Evolutionary conservation across 2,329 filamentous ascomycete species (phyloP).

Genomic region (Arthrobotrys entomopaga): DNA sequence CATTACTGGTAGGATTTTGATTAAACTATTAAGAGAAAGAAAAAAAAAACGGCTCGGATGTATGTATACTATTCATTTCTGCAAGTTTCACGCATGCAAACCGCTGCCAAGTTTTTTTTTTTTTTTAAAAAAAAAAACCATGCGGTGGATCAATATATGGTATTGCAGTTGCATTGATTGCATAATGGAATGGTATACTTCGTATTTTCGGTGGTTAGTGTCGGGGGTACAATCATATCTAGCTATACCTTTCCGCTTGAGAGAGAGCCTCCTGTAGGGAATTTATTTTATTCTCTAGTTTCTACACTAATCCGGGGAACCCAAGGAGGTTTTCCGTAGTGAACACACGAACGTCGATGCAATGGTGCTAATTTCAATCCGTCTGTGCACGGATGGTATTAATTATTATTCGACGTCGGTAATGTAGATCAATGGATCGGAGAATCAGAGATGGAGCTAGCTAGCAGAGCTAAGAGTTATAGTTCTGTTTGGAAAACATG

Average conservation of each 20-base stretch:
- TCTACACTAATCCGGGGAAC: conserved; percentile 41
- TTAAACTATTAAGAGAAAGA: neutral
- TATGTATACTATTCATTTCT: conserved; percentile 28
- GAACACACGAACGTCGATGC: conserved; percentile 4
- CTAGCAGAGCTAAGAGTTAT: no score
- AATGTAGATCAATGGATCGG: conserved; percentile 43
- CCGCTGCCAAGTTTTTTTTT: conserved; percentile 10
- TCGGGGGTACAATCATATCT: neutral
- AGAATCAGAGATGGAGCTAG: conserved; percentile 31
- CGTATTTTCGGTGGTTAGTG: no score
- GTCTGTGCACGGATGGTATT: conserved; percentile 35
- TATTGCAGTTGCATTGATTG: conserved; percentile 11
- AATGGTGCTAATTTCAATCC: conserved; percentile 10
- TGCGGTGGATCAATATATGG: no score
- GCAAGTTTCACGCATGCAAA: conserved; percentile 12
- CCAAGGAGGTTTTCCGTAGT: conserved; percentile 28
- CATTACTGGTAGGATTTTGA: neutral
- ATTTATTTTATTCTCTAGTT: conserved; percentile 16
- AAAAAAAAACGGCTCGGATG: conserved; percentile 40
- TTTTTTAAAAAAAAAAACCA: no score
- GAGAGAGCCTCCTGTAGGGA: neutral
- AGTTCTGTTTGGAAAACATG: neutral
- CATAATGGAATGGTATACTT: no score
- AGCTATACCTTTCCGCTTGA: neutral
- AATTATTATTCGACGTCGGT: neutral